These are phyloP conservation scores for Stephania japonica DNA, from an alignment of 164 flowering plant species.

Conservation along the genomic window DNA sequence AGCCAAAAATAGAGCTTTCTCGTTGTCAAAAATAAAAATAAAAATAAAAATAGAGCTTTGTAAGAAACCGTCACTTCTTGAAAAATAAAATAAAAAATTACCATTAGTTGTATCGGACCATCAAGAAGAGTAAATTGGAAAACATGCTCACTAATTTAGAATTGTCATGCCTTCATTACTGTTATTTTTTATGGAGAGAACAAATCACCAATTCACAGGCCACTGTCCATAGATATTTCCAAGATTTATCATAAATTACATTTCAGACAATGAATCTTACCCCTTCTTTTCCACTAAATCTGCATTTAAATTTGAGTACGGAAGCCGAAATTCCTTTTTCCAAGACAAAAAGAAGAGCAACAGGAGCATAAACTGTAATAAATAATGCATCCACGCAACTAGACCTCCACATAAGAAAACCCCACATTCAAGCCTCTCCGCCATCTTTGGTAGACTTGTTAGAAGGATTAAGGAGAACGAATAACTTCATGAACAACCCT, in stretches of 20 bases:
- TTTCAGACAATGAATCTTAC: background rate
- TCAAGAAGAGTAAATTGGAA: background rate
- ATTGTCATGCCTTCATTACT: background rate
- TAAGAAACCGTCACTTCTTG: too few relatives aligned
- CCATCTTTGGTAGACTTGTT: background rate
- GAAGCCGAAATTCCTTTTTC: background rate
- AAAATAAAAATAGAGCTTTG: too few relatives aligned
- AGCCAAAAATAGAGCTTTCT: too few relatives aligned
- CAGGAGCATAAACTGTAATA: background rate
- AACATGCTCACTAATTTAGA: background rate
- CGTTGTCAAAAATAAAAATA: too few relatives aligned
- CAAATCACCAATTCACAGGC: background rate
- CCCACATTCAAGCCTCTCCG: background rate
- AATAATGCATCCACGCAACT: background rate
- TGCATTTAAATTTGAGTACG: background rate
- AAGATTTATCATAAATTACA: background rate
- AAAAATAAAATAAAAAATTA: too few relatives aligned
- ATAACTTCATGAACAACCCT: background rate
- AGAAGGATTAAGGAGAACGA: background rate
- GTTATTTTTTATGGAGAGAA: background rate
- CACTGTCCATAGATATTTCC: background rate
- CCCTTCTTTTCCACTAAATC: background rate
- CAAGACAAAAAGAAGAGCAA: background rate
- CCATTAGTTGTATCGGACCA: background rate
- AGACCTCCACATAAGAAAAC: background rate